Evolutionary conservation across 495 filamentous ascomycete genomes (phyloP).

Genomic region (Penicillium roqueforti): DNA sequence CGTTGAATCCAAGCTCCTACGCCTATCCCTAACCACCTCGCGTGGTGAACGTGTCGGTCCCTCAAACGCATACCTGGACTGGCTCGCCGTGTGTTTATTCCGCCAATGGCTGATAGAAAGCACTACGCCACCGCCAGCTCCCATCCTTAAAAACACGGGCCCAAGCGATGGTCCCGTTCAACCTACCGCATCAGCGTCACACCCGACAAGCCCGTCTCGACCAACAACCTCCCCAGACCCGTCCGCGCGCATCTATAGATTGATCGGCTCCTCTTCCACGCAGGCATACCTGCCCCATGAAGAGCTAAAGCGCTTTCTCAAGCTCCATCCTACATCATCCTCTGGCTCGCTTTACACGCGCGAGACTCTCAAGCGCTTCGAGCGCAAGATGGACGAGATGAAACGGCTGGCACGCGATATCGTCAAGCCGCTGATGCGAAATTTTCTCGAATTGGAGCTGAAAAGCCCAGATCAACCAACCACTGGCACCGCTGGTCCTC

Average conservation of each 20-base stretch:
- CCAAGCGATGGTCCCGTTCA: slow-evolving; percentile 17
- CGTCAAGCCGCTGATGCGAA: slow-evolving; percentile 82
- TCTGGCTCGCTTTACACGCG: slow-evolving; percentile 62
- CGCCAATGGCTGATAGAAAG: slow-evolving; percentile 88
- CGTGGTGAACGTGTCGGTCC: slow-evolving; percentile 78
- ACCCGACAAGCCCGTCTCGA: slow-evolving; percentile 17
- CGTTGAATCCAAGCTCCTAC: slow-evolving; percentile 73
- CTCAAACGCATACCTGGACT: slow-evolving; percentile 73
- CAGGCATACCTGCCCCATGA: slow-evolving; percentile 72
- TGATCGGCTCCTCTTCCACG: slow-evolving; percentile 56
- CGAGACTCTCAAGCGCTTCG: slow-evolving; percentile 75
- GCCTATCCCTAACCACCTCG: slow-evolving; percentile 72
- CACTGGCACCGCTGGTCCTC: not conserved
- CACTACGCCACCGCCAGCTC: slow-evolving; percentile 63
- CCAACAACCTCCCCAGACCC: slow-evolving; percentile 23
- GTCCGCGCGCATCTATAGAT: slow-evolving; percentile 64
- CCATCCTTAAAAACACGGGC: slow-evolving; percentile 41
- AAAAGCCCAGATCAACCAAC: slow-evolving; percentile 32
- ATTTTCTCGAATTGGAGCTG: slow-evolving; percentile 71
- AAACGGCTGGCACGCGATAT: slow-evolving; percentile 76
- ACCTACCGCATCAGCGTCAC: slow-evolving; percentile 27
- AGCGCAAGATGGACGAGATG: slow-evolving; percentile 80
- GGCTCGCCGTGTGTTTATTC: slow-evolving; percentile 81
- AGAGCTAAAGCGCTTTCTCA: slow-evolving; percentile 83
- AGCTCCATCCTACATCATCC: slow-evolving; percentile 50